Evolutionary conservation across 192 early-diverging fungal genomes (phyloP).

Genomic region (Entrophospora sp.): DNA sequence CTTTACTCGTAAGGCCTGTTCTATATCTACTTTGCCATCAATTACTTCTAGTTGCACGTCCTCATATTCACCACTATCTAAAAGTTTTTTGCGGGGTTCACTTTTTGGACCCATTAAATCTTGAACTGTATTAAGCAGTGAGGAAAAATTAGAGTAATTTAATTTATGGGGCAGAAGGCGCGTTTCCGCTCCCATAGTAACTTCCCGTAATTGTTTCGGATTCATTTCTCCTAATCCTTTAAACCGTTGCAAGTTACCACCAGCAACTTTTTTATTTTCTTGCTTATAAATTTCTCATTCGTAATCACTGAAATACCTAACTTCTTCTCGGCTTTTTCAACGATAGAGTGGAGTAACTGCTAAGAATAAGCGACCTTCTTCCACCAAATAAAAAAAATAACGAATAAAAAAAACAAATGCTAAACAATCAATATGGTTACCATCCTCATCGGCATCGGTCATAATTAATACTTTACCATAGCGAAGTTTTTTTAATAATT

Average conservation of each 20-base stretch:
- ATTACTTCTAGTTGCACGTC: too few species aligned
- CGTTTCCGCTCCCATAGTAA: background rate
- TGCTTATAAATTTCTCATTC: background rate
- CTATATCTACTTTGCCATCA: background rate
- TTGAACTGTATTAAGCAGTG: background rate
- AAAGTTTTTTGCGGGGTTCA: constrained; percentile 4
- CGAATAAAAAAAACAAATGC: constrained; percentile 7
- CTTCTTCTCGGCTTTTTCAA: background rate
- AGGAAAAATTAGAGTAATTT: background rate
- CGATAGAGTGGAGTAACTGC: constrained; percentile 10
- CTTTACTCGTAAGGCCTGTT: background rate
- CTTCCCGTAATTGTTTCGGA: background rate
- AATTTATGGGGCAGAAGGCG: background rate
- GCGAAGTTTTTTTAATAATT: constrained; percentile 11
- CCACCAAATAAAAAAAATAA: constrained; percentile 8
- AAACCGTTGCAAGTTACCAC: constrained; percentile 4
- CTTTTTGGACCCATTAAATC: constrained; percentile 17
- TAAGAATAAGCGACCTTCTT: background rate
- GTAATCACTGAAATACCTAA: background rate
- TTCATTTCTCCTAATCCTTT: constrained; percentile 16
- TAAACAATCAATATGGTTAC: constrained; percentile 2
- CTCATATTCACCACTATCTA: too few species aligned
- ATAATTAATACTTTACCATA: constrained; percentile 11
- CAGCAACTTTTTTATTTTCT: background rate
- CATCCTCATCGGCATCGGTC: constrained; percentile 8